phyloP scores from a whole-genome alignment of 2,329 filamentous ascomycete genomes.

The Oidium heveae region DNA sequence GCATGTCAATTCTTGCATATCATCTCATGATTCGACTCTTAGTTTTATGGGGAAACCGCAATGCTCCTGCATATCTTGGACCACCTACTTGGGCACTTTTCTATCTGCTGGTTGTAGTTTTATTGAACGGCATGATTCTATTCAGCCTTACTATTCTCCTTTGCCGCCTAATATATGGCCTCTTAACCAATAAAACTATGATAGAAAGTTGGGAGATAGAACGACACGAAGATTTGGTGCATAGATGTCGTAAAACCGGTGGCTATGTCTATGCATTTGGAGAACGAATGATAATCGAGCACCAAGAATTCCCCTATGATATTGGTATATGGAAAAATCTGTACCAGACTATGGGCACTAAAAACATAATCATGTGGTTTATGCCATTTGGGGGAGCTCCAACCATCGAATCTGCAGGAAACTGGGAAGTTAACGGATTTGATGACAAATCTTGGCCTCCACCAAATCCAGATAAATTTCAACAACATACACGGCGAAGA shows the following conservation, averaged over 20 bases:
- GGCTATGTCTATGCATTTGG: conserved; percentile 18
- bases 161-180: conserved; percentile 31
- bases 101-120: conserved; percentile 31
- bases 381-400: conserved; percentile 36
- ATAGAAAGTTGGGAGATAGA: conserved; percentile 60
- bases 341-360: conserved; percentile 47
- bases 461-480: conserved; percentile 32
- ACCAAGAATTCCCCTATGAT: conserved; percentile 63
- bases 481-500: conserved; percentile 3
- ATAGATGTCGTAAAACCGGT: conserved; percentile 19
- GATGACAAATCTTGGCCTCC: conserved; percentile 44
- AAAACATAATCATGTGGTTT: conserved; percentile 41
- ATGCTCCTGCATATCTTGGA: conserved; percentile 49
- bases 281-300: conserved; percentile 26
- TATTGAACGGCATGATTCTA: conserved; percentile 31
- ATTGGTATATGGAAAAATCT: conserved; percentile 52
- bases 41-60: conserved; percentile 36
- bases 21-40: conserved; percentile 33
- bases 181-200: conserved; percentile 47
- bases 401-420: conserved; percentile 15
- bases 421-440: conserved; percentile 54
- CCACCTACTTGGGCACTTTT: conserved; percentile 33
- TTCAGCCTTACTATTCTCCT: conserved; percentile 41
- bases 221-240: conserved; percentile 31
- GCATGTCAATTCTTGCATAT: conserved; percentile 31